Conservation (phyloP, 192 early-diverging fungal genomes). For the Coemansia sp. region DNA sequence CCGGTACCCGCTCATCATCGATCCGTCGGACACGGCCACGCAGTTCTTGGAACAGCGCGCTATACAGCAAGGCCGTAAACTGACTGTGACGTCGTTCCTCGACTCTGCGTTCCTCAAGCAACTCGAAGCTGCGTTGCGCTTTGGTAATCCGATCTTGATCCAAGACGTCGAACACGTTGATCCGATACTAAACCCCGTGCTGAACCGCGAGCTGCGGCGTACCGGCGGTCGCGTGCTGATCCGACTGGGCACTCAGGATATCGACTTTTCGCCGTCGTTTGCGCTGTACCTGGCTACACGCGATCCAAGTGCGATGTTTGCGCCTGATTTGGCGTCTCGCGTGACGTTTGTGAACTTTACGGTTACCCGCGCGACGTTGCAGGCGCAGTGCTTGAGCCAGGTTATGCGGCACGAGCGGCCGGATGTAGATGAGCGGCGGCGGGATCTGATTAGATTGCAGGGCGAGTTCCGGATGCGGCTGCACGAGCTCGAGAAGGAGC, state of each 20-base stretch:
- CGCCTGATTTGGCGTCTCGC: slow-evolving; percentile 95
- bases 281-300: slow-evolving; percentile 91
- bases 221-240: slow-evolving; percentile 96
- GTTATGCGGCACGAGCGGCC: slow-evolving; percentile 94
- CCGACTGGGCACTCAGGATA: slow-evolving; percentile 93
- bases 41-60: slow-evolving; percentile 75
- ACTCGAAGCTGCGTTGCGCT: slow-evolving; percentile 94
- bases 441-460: slow-evolving; percentile 89
- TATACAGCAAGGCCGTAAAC: slow-evolving; percentile 56
- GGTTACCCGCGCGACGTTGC: slow-evolving; percentile 90
- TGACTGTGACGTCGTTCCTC: slow-evolving; percentile 95
- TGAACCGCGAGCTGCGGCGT: slow-evolving; percentile 94
- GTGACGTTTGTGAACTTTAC: slow-evolving; percentile 99
- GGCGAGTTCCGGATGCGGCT: slow-evolving; percentile 95
- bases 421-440: slow-evolving; percentile 90
- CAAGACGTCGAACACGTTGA: slow-evolving; percentile 97
- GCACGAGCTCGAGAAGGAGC: slow-evolving; percentile 87
- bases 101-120: slow-evolving; percentile 97
- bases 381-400: slow-evolving; percentile 95
- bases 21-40: slow-evolving; percentile 93
- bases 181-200: slow-evolving; percentile 95
- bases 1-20: slow-evolving; percentile 96
- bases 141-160: slow-evolving; percentile 96
- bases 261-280: slow-evolving; percentile 98
- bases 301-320: slow-evolving; percentile 88